A percentile compares a stretch with the other conserved stretches of the same genome.
These are phyloP conservation scores for Populus simonii DNA, from an alignment of 345 rosid species.

Conservation along the genomic window DNA sequence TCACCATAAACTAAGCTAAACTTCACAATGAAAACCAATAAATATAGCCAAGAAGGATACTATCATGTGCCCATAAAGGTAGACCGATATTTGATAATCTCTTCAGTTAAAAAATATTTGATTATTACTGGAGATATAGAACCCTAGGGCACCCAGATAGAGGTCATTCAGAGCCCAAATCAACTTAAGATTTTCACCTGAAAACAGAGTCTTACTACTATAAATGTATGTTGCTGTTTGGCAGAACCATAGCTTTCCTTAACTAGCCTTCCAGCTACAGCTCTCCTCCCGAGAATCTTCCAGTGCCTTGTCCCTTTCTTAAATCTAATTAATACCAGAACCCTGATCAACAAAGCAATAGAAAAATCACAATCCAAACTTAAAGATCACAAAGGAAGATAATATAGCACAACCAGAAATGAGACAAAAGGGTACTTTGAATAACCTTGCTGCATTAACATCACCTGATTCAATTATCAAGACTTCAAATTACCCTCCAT, in stretches of 20 bases:
- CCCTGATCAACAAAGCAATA: not conserved
- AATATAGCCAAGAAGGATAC: not conserved
- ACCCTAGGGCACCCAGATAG: not conserved
- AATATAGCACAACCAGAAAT: conserved; percentile 1
- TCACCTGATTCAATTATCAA: conserved; percentile 43
- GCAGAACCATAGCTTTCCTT: conserved; percentile 73
- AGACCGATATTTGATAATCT: not conserved
- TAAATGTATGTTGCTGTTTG: conserved; percentile 73
- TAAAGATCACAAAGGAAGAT: not conserved
- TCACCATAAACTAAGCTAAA: conserved; percentile 9
- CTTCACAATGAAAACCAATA: not conserved
- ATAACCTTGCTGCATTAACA: conserved; percentile 57
- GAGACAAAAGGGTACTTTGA: conserved; percentile 33
- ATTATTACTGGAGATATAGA: not conserved
- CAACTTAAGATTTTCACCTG: not conserved
- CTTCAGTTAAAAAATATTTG: not conserved
- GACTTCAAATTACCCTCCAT: not conserved
- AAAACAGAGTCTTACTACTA: conserved; percentile 39
- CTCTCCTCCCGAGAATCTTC: conserved; percentile 47
- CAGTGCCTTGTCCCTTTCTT: conserved; percentile 43
- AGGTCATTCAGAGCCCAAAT: not conserved
- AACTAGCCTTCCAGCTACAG: conserved; percentile 58
- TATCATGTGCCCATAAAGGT: not conserved
- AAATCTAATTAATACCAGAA: conserved; percentile 37
- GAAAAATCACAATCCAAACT: conserved; percentile 1